Conservation (phyloP, 768 basidiomycete species). For the Agaricus bisporus region DNA sequence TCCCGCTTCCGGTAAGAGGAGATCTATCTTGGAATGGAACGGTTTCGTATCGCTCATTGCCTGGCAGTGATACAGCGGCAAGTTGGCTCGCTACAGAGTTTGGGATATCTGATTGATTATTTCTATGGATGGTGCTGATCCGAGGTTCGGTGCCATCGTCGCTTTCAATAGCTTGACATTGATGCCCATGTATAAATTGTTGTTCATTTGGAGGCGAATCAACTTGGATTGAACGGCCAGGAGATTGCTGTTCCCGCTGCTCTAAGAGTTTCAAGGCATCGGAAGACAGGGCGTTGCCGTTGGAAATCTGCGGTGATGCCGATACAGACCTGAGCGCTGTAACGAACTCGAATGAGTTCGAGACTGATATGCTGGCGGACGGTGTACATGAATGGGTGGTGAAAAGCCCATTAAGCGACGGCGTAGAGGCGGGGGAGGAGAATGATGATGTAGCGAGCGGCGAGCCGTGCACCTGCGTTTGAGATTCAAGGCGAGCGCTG, state of each 20-base stretch:
- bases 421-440: conserved; percentile 4
- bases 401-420: background rate
- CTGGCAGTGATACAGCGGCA: background rate
- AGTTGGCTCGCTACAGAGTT: background rate
- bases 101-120: background rate
- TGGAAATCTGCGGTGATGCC: background rate
- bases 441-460: background rate
- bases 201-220: background rate
- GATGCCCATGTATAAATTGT: background rate
- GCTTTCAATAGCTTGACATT: background rate
- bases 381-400: background rate
- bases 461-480: background rate
- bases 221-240: background rate
- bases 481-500: background rate
- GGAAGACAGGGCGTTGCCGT: background rate
- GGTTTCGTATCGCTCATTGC: background rate
- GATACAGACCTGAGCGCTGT: background rate
- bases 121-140: background rate
- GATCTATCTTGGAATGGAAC: background rate
- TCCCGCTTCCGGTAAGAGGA: background rate
- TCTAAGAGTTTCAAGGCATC: background rate
- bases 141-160: background rate
- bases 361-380: background rate
- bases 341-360: background rate
- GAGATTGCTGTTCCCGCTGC: background rate